Base-by-base conservation (phyloP, 164 flowering plant genomes). In the Aristolochia fimbriata region DNA sequence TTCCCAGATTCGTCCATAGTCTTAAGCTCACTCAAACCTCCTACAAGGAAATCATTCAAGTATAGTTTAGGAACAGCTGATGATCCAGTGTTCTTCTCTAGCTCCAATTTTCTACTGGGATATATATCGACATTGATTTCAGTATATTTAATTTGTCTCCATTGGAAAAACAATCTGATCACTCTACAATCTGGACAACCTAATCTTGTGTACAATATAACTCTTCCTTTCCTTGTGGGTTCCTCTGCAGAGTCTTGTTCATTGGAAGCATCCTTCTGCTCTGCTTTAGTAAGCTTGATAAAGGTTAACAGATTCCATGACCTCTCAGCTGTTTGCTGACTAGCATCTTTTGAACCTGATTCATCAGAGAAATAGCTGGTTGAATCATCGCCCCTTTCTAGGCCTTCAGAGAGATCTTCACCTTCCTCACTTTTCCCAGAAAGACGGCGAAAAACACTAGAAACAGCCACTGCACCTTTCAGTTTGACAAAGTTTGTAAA, bases 51-150 rank as follows among this genome's bases (percentile, higher is more conserved):
- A 63, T 85, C 92, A 71, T 85, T 90, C 53, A 90, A 85, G 67
- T 87, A 81, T 43, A 90, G 74, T 73, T 68, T 81, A 8, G 95
- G 97, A 68, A 87, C 92, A 62, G 77, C 67, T 45, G 78, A 76
- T 59, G 92, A 90, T 54, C 87, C 88, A 23, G 81, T 61, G 43
- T 73, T 60, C 65, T 76, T 90, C 70, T 87, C 90, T 17, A 85
- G 77, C 75, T 90, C 97, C 37, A 53, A 9, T 67, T 85, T 85
- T 76, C 97, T 83, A 55, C 81, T 65, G 2, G 97, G 94, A 60
- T 83, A 87, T 12, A 89, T 74, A 65, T 90, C 90, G 69, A 85
- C 78, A 69, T 87, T 89, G 48, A 87, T 83, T 75, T 90, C 97
- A 59, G 79, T 79, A 62, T 78, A 87, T 63, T 75, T 72, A n/a